These are phyloP conservation scores for Nephelium lappaceum DNA, from an alignment of 345 rosid species.

Conservation along the genomic window DNA sequence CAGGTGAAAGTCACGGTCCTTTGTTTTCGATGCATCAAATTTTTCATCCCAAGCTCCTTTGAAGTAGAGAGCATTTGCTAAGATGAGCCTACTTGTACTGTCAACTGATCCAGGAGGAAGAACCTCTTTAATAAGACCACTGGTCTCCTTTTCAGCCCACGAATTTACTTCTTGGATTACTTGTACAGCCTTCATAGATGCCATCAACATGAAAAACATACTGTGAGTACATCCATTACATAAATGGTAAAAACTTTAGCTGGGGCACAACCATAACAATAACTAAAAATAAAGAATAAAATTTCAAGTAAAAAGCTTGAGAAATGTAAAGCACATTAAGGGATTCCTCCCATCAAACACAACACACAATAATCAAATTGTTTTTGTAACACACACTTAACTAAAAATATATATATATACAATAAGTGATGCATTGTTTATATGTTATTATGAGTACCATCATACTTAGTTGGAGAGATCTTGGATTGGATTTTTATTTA, in stretches of 20 bases:
- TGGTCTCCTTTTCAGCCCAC: conserved; percentile 77
- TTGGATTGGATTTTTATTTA: background rate
- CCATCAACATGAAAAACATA: conserved; percentile 13
- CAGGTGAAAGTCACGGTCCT: conserved; percentile 68
- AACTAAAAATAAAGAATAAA: background rate
- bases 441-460: background rate
- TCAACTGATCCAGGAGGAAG: conserved; percentile 70
- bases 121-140: conserved; percentile 74
- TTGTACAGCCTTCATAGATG: conserved; percentile 60
- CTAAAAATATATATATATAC: background rate
- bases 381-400: background rate
- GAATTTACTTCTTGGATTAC: conserved; percentile 61
- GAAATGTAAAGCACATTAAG: background rate
- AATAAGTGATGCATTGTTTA: background rate
- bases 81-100: conserved; percentile 52
- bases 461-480: background rate
- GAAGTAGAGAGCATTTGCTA: conserved; percentile 83
- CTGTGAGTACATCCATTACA: background rate
- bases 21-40: conserved; percentile 55
- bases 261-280: background rate
- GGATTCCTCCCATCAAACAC: background rate
- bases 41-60: conserved; percentile 78
- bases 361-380: background rate
- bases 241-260: background rate
- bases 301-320: background rate